Conservation (phyloP, 176 grass and related monocot genomes). For the Canna indica region DNA sequence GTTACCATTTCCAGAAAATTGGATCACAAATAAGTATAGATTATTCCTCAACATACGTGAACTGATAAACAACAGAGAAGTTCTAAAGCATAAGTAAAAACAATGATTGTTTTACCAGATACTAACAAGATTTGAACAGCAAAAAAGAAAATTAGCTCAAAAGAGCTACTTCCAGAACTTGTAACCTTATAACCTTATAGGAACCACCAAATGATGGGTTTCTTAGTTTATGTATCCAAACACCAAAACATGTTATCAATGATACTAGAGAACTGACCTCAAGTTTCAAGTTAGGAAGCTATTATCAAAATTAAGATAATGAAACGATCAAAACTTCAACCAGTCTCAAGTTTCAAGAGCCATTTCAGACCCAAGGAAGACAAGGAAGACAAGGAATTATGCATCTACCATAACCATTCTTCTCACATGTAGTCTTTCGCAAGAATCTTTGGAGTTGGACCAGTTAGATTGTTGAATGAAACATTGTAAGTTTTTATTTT, state of each 20-base stretch:
- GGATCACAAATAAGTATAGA: conserved; percentile 95
- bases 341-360: background rate
- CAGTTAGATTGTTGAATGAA: conserved; percentile 82
- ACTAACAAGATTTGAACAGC: too few species aligned
- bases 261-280: conserved; percentile 34
- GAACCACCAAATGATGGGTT: background rate
- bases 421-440: conserved; percentile 83
- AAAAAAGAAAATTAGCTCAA: too few species aligned
- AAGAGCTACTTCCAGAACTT: background rate
- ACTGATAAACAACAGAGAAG: too few species aligned
- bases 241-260: background rate
- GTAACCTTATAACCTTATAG: background rate
- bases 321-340: background rate
- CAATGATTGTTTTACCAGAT: too few species aligned
- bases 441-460: conserved; percentile 71
- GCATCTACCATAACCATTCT: background rate
- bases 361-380: background rate
- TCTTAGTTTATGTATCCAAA: background rate
- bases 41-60: too few species aligned
- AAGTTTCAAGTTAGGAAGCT: conserved; percentile 29
- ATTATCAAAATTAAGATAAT: background rate
- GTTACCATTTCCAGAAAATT: conserved; percentile 63
- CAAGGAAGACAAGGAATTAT: background rate
- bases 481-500: conserved; percentile 41
- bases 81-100: too few species aligned